Conservation (phyloP, 2,329 filamentous ascomycete species). For the Metarhizium brunneum region DNA sequence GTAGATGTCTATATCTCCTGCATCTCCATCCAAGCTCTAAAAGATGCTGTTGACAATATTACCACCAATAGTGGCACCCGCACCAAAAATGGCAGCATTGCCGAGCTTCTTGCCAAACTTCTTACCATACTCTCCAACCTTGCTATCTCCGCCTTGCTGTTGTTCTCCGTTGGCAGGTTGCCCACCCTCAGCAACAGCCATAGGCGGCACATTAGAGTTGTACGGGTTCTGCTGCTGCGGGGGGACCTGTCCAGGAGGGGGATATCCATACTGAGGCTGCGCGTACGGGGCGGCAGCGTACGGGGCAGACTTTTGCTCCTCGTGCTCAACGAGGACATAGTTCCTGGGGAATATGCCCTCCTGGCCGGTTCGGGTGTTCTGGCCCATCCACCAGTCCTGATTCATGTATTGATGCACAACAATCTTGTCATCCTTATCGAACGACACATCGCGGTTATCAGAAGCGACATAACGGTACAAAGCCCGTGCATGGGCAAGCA, state of each 20-base stretch:
- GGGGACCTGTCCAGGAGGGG: slow-evolving; percentile 24
- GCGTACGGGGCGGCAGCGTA: slow-evolving; percentile 24
- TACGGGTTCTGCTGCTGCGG: slow-evolving; percentile 50
- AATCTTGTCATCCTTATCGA: slow-evolving; percentile 73
- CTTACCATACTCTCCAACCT: slow-evolving; percentile 71
- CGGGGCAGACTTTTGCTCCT: slow-evolving; percentile 32
- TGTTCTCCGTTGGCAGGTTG: slow-evolving; percentile 26
- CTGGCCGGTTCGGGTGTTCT: slow-evolving; percentile 69
- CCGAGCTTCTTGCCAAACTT: slow-evolving; percentile 93
- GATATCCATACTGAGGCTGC: slow-evolving; percentile 21
- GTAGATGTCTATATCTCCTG: neutral
- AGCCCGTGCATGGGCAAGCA: slow-evolving; percentile 67
- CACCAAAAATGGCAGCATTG: slow-evolving; percentile 77
- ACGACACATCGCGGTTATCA: slow-evolving; percentile 72
- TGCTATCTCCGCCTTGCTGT: slow-evolving; percentile 39
- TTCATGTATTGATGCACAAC: slow-evolving; percentile 90
- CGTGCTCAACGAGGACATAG: slow-evolving; percentile 71
- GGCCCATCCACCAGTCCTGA: slow-evolving; percentile 92
- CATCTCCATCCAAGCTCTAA: slow-evolving; percentile 30
- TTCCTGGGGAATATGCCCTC: slow-evolving; percentile 94
- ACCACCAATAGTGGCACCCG: slow-evolving; percentile 80
- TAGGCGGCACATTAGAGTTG: slow-evolving; percentile 60
- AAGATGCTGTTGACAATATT: slow-evolving; percentile 91
- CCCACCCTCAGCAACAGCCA: slow-evolving; percentile 59
- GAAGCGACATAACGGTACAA: slow-evolving; percentile 74